These are phyloP conservation scores for Rhynchosporium secalis DNA, from an alignment of 2,329 filamentous ascomycete genomes.

Conservation along the genomic window DNA sequence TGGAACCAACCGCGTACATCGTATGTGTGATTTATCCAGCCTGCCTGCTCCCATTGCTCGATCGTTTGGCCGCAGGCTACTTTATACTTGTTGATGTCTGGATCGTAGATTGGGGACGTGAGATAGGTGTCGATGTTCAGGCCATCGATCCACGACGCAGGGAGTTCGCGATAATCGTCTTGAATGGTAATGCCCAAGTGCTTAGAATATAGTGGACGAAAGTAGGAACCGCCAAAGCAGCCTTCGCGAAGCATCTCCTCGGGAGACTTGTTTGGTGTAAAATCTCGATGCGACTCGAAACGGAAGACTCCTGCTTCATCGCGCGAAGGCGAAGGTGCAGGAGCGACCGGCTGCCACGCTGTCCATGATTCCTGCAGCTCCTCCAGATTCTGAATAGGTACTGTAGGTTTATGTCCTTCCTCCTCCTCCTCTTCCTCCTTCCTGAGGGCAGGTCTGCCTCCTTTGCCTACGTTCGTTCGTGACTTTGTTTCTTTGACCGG, in stretches of 20 bases:
- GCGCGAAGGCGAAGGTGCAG: slow-evolving; percentile 11
- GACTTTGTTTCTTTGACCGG: not conserved
- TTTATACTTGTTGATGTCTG: slow-evolving; percentile 53
- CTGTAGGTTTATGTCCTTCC: not conserved
- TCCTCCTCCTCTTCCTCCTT: not conserved
- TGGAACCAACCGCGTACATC: slow-evolving; percentile 50
- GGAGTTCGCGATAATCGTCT: slow-evolving; percentile 12
- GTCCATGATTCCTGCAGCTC: slow-evolving; percentile 16
- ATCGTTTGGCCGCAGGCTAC: slow-evolving; percentile 54
- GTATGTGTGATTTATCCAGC: slow-evolving; percentile 55
- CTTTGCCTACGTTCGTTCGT: not conserved
- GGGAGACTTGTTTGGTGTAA: slow-evolving; percentile 20
- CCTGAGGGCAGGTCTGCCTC: not conserved
- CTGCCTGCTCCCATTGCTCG: slow-evolving; percentile 55
- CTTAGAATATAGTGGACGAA: slow-evolving; percentile 18
- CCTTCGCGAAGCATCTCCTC: slow-evolving; percentile 22
- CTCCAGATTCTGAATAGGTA: not conserved
- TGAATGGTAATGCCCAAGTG: slow-evolving; percentile 28
- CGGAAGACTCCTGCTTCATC: slow-evolving; percentile 19
- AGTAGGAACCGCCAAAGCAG: slow-evolving; percentile 21
- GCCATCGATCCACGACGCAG: slow-evolving; percentile 6
- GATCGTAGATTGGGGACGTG: slow-evolving; percentile 42
- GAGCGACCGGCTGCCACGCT: slow-evolving; percentile 12
- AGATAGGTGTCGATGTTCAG: slow-evolving; percentile 11
- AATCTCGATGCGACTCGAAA: slow-evolving; percentile 17